Evolutionary conservation across 345 rosid species (phyloP), one percentile per base, ranked within the genome.

Genomic region (Lumnitzera littorea): DNA sequence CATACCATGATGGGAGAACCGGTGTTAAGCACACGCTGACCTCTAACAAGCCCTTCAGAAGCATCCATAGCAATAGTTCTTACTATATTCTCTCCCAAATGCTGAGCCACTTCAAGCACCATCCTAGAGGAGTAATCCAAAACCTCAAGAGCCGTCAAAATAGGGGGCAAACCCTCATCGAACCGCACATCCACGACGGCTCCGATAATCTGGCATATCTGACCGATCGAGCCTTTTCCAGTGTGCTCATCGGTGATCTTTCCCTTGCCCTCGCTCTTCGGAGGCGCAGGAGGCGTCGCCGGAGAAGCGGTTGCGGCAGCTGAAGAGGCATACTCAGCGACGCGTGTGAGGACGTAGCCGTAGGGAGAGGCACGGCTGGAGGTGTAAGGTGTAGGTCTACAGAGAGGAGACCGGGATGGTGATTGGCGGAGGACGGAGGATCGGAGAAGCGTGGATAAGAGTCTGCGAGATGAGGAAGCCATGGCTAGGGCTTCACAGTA

Each of bases 1-100:
- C 43, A 7, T 74, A 92, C 98, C 50, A 89, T 92, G 75, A 92
- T 94, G 24, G 99, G 97, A 64, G 96, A 87, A 0, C 97, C 97
- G 2, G 96, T 90, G 60, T 94, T 90, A 56, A 94, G 87, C 53
- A 94, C 95, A 29, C 71, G 82, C 66, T 85, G 81, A 12, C 99
- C 97, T 62, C 97, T 74, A 13, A 87, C 90, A 2, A 94, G 72
- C 23, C 97, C 97, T 36, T 90, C 95, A 16, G 97, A 87, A 29
- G 87, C 97, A 69, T 90, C 97, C 97, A 94, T 90, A 62, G 97
- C 99, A 60, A 94, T 90, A 47, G 97, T 89, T 77, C 98, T 76
- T 4, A 92, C 97, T 15, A 78, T 69, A 62, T 69, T 80, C 80
- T 81, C 95, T 2, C 99, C 99, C 87, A 94, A 76, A 24, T 94